Percentiles rank a stretch among this genome's conserved stretches.
Evolutionary conservation across 495 filamentous ascomycete genomes (phyloP).

Genomic region (Podospora bellae-mahoneyi): DNA sequence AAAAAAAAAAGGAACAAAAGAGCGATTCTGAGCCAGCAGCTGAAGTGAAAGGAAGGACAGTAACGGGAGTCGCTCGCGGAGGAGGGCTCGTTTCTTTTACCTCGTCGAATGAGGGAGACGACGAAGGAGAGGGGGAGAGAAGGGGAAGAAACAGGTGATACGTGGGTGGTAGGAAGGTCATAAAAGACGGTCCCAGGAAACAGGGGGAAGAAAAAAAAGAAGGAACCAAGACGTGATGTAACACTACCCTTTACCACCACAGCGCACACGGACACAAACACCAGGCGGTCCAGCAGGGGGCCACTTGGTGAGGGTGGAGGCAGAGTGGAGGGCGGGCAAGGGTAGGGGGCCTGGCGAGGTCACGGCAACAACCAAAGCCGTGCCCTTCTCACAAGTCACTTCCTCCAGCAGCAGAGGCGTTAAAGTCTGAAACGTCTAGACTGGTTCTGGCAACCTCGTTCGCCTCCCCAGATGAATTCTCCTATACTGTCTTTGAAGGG

Average conservation of each 20-base stretch:
- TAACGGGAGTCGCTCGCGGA: slow-evolving; percentile 39
- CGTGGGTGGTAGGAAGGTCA: slow-evolving; percentile 47
- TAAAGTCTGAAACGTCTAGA: slow-evolving; percentile 12
- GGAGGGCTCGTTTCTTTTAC: slow-evolving; percentile 31
- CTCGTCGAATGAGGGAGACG: slow-evolving; percentile 30
- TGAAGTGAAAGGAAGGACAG: slow-evolving; percentile 43
- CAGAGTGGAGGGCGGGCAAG: slow-evolving; percentile 3
- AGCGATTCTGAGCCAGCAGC: slow-evolving; percentile 60
- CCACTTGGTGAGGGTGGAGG: not conserved
- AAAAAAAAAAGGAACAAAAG: slow-evolving; percentile 47
- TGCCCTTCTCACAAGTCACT: slow-evolving; percentile 4
- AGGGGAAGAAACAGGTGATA: slow-evolving; percentile 22
- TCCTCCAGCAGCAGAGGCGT: not conserved
- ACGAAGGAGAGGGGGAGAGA: slow-evolving; percentile 22
- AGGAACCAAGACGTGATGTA: slow-evolving; percentile 16
- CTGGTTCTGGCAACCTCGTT: not conserved
- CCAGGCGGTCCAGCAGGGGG: slow-evolving; percentile 9
- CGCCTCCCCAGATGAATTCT: not conserved
- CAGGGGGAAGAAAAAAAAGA: slow-evolving; percentile 20
- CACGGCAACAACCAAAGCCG: slow-evolving; percentile 15
- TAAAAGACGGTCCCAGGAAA: slow-evolving; percentile 33
- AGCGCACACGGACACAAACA: slow-evolving; percentile 10
- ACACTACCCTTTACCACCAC: slow-evolving; percentile 16
- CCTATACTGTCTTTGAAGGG: not conserved
- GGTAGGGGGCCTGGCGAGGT: slow-evolving; percentile 8